Conservation (phyloP, 2,329 filamentous ascomycete species). For the Epichloe typhina region DNA sequence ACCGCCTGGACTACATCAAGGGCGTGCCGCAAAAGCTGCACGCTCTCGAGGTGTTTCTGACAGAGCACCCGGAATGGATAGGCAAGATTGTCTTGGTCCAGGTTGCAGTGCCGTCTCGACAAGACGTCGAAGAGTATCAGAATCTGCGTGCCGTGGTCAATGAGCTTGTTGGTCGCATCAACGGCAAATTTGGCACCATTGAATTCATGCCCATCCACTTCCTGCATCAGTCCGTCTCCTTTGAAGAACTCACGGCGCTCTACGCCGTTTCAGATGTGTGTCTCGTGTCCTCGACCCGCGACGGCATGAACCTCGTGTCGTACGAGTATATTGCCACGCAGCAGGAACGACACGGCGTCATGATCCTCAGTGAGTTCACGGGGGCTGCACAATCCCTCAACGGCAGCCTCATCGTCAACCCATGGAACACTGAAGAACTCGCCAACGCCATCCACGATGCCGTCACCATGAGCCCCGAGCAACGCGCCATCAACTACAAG, state of each 20-base stretch:
- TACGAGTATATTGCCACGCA: slow-evolving; percentile 98
- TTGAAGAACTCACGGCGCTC: slow-evolving; percentile 86
- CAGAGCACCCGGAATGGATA: slow-evolving; percentile 95
- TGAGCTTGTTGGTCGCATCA: slow-evolving; percentile 91
- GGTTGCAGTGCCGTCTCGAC: slow-evolving; percentile 84
- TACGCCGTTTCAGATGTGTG: slow-evolving; percentile 89
- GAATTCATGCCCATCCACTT: slow-evolving; percentile 99
- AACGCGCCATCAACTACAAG: slow-evolving; percentile 73
- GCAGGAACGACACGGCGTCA: slow-evolving; percentile 74
- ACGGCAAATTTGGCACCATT: slow-evolving; percentile 90
- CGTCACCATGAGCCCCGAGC: slow-evolving; percentile 90
- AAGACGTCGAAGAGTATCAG: slow-evolving; percentile 96
- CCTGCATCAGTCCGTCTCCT: slow-evolving; percentile 88
- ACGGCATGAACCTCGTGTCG: slow-evolving; percentile 97
- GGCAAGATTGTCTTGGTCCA: slow-evolving; percentile 94
- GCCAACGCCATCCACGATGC: slow-evolving; percentile 88
- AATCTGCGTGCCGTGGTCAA: slow-evolving; percentile 92
- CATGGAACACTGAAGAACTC: slow-evolving; percentile 95
- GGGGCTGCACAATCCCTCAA: slow-evolving; percentile 91
- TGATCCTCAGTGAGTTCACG: slow-evolving; percentile 94
- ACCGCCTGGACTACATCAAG: slow-evolving; percentile 97
- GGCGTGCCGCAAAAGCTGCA: slow-evolving; percentile 96
- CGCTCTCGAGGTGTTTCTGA: slow-evolving; percentile 90
- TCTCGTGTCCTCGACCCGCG: slow-evolving; percentile 85
- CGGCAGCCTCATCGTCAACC: slow-evolving; percentile 88